phyloP scores from a whole-genome alignment of 2,329 filamentous ascomycete genomes.

The Aspergillus melleus region DNA sequence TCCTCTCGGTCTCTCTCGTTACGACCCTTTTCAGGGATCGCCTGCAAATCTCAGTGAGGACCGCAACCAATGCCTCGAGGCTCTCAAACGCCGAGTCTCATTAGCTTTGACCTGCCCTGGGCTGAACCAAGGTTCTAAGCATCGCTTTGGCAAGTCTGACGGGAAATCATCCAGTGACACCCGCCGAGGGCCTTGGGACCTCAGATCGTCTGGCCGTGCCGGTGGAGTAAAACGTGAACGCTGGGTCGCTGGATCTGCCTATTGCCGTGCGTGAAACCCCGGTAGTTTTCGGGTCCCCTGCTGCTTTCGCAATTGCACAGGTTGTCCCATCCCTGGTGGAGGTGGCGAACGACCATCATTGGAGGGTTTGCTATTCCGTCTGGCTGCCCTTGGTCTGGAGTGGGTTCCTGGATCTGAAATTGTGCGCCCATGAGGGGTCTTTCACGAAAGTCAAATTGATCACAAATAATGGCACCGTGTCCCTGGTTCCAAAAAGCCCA shows the following conservation, averaged over 20 bases:
- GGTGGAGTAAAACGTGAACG: conserved; percentile 18
- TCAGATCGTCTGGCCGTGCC: conserved; percentile 2
- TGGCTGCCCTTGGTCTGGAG: background rate
- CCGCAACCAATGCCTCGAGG: background rate
- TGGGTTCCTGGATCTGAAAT: background rate
- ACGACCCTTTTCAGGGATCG: background rate
- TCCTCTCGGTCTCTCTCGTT: background rate
- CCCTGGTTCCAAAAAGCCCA: conserved; percentile 1
- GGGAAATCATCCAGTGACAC: background rate
- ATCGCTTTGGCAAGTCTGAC: background rate
- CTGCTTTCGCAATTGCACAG: conserved; percentile 20
- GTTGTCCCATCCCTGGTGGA: conserved; percentile 3
- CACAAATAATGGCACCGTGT: background rate
- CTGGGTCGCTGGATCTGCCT: conserved; percentile 24
- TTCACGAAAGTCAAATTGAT: background rate
- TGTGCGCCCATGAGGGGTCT: background rate
- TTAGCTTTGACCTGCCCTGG: background rate
- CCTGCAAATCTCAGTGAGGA: background rate
- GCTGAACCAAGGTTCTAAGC: background rate
- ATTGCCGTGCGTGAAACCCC: conserved; percentile 14
- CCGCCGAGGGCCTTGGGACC: background rate
- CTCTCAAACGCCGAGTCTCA: background rate
- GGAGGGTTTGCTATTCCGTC: conserved; percentile 1
- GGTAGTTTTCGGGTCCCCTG: conserved; percentile 20
- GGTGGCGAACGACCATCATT: conserved; percentile 6